Base-by-base conservation (phyloP, 139 green algal genomes). In the Trebouxia sp. region DNA sequence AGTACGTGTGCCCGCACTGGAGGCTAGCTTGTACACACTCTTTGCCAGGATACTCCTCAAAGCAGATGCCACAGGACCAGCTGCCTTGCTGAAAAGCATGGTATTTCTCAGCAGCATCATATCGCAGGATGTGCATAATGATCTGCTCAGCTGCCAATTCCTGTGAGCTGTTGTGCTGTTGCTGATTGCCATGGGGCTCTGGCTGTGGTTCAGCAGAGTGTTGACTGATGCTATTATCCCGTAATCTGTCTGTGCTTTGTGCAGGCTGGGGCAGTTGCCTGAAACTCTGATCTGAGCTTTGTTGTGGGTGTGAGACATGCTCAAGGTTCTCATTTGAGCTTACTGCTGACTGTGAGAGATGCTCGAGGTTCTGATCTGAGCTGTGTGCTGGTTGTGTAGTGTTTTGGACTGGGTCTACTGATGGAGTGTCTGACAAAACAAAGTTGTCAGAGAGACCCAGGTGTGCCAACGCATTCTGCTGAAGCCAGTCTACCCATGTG, bases 1-100 rank as follows among this genome's bases (percentile, higher is more conserved):
- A 98, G 80, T 93, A 98, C 35, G 81, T 83, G 80, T 98, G 89
- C 24, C 65, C 37, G 80, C 94, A 97, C 35, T 82, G 79, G 28
- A 79, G 45, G 3, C 85, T 85, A 35, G 95, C 85, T 62, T 80
- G 82, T 58, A 92, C 67, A 82, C 90, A 94, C 6, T 66, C 30
- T 6, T 56, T 50, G 45, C 92, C 91, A 66, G 83, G 70, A 39
- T 85, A 47, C 72, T 95, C 82, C 30, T 95, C 92, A 42, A 94
- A 84, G 84, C 92, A 95, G 51, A 95, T 89, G 69, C 74, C 47
- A 78, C 90, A 94, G n/a, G 65, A 77, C 51, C 76, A 84, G 3
- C 35, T 55, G 1, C 53, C 78, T 75, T 83, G 26, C 5, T 10
- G 20, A 26, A 79, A 65, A 12, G 43, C 72, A 41, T 15, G 43